A percentile compares a stretch with the other conserved stretches of the same genome.
Evolutionary conservation across 768 basidiomycete species (phyloP).

Genomic region (Lactarius akahatsu): DNA sequence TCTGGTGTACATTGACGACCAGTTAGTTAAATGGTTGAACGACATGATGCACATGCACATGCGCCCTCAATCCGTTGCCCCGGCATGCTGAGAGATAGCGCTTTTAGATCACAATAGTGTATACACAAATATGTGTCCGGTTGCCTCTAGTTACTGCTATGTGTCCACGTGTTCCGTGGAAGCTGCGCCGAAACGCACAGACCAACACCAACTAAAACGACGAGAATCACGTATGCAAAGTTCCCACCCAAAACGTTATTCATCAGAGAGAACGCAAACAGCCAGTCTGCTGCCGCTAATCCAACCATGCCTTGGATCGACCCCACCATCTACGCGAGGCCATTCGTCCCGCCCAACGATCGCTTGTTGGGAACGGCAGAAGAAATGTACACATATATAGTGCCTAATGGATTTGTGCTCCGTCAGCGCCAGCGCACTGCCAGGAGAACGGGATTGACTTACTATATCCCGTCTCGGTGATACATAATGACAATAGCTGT

Average conservation of each 20-base stretch:
- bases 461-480: neutral
- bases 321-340: slow-evolving; percentile 41
- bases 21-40: too few species aligned
- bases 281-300: slow-evolving; percentile 55
- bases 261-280: slow-evolving; percentile 61
- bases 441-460: neutral
- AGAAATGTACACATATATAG: slow-evolving; percentile 65
- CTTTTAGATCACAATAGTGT: too few species aligned
- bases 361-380: slow-evolving; percentile 61
- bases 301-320: slow-evolving; percentile 46
- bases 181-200: neutral
- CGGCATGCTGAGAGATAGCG: too few species aligned
- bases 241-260: slow-evolving; percentile 29
- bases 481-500: neutral
- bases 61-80: too few species aligned
- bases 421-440: neutral
- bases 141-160: neutral
- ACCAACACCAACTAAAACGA: neutral
- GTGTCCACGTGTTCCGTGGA: neutral
- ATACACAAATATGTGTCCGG: too few species aligned
- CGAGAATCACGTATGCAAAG: neutral
- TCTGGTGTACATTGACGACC: too few species aligned
- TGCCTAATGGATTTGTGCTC: slow-evolving; percentile 41
- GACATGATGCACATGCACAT: too few species aligned
- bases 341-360: slow-evolving; percentile 67